A percentile compares a stretch with the other conserved stretches of the same genome.
These are phyloP conservation scores for Leishmania guyanensis DNA, from an alignment of 208 protist species.

Conservation along the genomic window DNA sequence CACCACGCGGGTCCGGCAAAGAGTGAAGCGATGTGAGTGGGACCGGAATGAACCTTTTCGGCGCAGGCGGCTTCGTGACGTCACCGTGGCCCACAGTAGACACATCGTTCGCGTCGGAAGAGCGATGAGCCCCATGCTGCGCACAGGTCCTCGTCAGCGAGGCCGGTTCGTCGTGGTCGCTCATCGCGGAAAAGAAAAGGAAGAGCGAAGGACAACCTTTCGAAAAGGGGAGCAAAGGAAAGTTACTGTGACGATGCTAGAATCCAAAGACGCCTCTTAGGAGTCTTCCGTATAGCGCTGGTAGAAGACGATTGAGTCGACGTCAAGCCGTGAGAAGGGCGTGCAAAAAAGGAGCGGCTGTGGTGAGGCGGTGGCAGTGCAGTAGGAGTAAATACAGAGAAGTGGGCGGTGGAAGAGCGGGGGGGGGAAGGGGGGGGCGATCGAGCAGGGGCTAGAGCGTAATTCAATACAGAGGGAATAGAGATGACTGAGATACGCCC, in stretches of 20 bases:
- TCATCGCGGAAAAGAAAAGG: background rate
- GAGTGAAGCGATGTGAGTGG: background rate
- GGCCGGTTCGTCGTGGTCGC: background rate
- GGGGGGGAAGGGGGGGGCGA: background rate
- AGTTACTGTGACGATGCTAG: background rate
- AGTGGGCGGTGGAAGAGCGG: background rate
- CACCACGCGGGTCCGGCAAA: background rate
- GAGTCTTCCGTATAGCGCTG: no score
- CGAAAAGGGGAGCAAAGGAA: background rate
- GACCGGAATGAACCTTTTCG: background rate
- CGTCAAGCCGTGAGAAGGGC: background rate
- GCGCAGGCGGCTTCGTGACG: background rate
- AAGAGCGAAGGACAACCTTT: background rate
- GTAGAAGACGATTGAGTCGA: background rate
- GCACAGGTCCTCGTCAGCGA: background rate
- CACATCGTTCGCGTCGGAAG: background rate
- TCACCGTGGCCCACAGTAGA: no score
- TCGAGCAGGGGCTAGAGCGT: background rate
- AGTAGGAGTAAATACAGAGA: background rate
- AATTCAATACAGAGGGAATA: background rate
- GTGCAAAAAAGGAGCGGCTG: background rate
- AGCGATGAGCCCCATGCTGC: background rate
- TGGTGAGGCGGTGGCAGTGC: background rate
- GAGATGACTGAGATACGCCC: background rate
- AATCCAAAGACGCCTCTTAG: background rate